Evolutionary conservation across 495 filamentous ascomycete species (phyloP).

Genomic region (Diplogelasinospora grovesii): DNA sequence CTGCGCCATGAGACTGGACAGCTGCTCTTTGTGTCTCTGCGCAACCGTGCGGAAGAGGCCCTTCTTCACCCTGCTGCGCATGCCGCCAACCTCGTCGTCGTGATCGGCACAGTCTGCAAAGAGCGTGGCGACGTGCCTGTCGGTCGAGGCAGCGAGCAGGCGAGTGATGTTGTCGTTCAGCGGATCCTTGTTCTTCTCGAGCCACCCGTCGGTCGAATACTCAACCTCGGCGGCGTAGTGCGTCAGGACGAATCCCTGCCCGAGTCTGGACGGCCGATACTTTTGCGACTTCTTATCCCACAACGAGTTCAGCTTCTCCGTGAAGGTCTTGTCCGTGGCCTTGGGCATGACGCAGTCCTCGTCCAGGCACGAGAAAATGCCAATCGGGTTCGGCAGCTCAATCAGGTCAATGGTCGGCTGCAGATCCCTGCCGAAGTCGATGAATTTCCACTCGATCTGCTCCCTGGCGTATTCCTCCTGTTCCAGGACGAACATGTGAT

Average conservation of each 20-base stretch:
- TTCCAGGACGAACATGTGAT: constrained; percentile 99
- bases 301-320: constrained; percentile 90
- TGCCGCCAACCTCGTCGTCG: constrained; percentile 57
- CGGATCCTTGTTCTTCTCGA: constrained; percentile 99
- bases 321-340: constrained; percentile 93
- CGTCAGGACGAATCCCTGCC: constrained; percentile 93
- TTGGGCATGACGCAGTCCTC: constrained; percentile 99
- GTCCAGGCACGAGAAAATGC: constrained; percentile 97
- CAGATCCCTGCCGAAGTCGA: constrained; percentile 95
- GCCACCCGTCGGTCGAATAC: constrained; percentile 90
- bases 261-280: constrained; percentile 80
- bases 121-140: constrained; percentile 75
- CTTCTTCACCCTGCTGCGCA: constrained; percentile 86
- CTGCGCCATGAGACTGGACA: constrained; percentile 91
- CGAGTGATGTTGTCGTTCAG: constrained; percentile 94
- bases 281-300: constrained; percentile 96
- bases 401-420: constrained; percentile 98
- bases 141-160: constrained; percentile 72
- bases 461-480: constrained; percentile 98
- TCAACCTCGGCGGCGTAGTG: constrained; percentile 98
- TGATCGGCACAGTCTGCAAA: constrained; percentile 81
- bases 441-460: constrained; percentile 99
- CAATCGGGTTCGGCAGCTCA: constrained; percentile 91
- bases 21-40: constrained; percentile 94
- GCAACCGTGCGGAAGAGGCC: constrained; percentile 96